phyloP scores from a whole-genome alignment of 2,329 filamentous ascomycete genomes.

The Thelonectria rubi region DNA sequence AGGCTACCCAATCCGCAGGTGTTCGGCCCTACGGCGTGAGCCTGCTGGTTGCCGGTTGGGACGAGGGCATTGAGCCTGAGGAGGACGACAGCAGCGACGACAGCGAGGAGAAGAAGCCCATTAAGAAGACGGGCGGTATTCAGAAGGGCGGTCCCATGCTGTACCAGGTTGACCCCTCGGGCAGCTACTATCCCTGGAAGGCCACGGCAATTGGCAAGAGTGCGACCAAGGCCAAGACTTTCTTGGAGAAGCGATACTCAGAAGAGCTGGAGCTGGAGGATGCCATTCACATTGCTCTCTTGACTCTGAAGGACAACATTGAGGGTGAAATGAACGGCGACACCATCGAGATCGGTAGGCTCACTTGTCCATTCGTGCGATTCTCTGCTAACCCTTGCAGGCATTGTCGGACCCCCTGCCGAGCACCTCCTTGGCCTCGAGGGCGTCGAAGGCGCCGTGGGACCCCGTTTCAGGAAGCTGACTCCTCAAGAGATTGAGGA shows the following conservation, averaged over 20 bases:
- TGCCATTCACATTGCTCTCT: slow-evolving; percentile 95
- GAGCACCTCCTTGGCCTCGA: slow-evolving; percentile 92
- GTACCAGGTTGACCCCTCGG: slow-evolving; percentile 99
- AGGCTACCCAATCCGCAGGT: slow-evolving; percentile 97
- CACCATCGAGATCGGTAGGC: slow-evolving; percentile 93
- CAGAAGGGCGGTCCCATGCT: slow-evolving; percentile 95
- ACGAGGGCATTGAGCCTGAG: slow-evolving; percentile 93
- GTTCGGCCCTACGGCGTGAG: slow-evolving; percentile 97
- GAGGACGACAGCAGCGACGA: slow-evolving; percentile 66
- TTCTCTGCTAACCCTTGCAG: slow-evolving; percentile 55
- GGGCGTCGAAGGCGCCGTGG: slow-evolving; percentile 84
- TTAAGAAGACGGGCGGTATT: slow-evolving; percentile 92
- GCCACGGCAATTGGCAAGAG: slow-evolving; percentile 99
- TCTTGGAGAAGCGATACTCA: slow-evolving; percentile 98
- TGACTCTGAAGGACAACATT: slow-evolving; percentile 99
- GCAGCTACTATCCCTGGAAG: slow-evolving; percentile 99
- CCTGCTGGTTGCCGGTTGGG: slow-evolving; percentile 95
- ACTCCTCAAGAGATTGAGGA: slow-evolving; percentile 99
- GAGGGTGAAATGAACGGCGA: slow-evolving; percentile 99
- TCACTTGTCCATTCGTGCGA: neutral
- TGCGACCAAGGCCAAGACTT: slow-evolving; percentile 97
- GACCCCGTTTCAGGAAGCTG: slow-evolving; percentile 91
- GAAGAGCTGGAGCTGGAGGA: slow-evolving; percentile 97
- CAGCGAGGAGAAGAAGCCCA: slow-evolving; percentile 76
- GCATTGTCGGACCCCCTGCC: slow-evolving; percentile 94